These are phyloP conservation scores for Beauveria sp. DNA, from an alignment of 2,329 filamentous ascomycete species.

Conservation along the genomic window DNA sequence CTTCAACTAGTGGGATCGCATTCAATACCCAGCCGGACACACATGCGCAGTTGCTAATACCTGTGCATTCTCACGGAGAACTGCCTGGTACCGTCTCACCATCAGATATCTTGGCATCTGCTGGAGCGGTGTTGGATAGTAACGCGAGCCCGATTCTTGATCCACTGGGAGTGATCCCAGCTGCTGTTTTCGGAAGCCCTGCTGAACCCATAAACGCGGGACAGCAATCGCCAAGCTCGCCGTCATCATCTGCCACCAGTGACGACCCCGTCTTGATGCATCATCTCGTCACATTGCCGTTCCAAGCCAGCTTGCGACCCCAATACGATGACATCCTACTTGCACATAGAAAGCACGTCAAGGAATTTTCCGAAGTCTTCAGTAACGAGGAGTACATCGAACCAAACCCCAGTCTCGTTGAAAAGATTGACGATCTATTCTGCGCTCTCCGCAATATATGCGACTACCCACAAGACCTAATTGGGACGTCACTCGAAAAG, in stretches of 20 bases:
- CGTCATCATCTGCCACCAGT: constrained; percentile 13
- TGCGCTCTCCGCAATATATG: constrained; percentile 45
- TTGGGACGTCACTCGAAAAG: constrained; percentile 33
- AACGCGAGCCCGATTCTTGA: neutral
- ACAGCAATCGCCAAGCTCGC: neutral
- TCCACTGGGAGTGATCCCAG: neutral
- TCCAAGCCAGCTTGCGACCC: constrained; percentile 44
- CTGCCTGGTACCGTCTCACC: constrained; percentile 11
- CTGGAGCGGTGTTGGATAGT: neutral
- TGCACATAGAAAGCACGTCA: constrained; percentile 35
- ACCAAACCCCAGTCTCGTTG: constrained; percentile 32
- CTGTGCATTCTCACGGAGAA: neutral
- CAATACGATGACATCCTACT: constrained; percentile 44
- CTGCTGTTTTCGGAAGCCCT: constrained; percentile 8
- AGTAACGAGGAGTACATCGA: constrained; percentile 28
- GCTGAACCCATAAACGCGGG: constrained; percentile 1
- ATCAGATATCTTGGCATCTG: constrained; percentile 11
- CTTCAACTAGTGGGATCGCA: neutral
- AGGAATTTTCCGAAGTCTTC: constrained; percentile 37
- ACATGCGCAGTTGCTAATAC: neutral
- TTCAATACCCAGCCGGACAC: constrained; percentile 1
- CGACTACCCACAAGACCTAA: constrained; percentile 47
- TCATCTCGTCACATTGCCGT: constrained; percentile 48
- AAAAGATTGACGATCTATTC: constrained; percentile 45
- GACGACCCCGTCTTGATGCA: constrained; percentile 22